A percentile compares a stretch with the other conserved stretches of the same genome.
Conservation (phyloP, 2,329 filamentous ascomycete genomes). For the Clarireedia homoeocarpa region DNA sequence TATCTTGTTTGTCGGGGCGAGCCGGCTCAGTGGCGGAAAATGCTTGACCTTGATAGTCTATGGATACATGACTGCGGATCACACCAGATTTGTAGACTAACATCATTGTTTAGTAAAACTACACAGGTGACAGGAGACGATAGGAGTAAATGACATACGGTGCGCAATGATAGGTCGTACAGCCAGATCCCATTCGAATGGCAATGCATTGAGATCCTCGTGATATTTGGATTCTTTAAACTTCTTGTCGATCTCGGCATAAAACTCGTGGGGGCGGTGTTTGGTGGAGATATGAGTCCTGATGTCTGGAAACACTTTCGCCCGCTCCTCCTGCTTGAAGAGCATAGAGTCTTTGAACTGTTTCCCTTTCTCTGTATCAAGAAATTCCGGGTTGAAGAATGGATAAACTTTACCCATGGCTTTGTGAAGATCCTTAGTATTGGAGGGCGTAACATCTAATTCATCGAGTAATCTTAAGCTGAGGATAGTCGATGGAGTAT, state of each 20-base stretch:
- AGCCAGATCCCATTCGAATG: slow-evolving; percentile 34
- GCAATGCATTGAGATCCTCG: slow-evolving; percentile 26
- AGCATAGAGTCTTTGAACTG: slow-evolving; percentile 32
- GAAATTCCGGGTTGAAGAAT: slow-evolving; percentile 34
- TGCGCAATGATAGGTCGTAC: slow-evolving; percentile 36
- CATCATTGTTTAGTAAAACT: background rate
- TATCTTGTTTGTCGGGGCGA: slow-evolving; percentile 30
- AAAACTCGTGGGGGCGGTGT: slow-evolving; percentile 31
- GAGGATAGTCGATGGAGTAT: slow-evolving; percentile 11
- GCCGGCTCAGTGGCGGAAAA: slow-evolving; percentile 32
- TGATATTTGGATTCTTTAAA: slow-evolving; percentile 16
- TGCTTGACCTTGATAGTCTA: slow-evolving; percentile 30
- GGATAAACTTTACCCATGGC: slow-evolving; percentile 32
- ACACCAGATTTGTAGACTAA: slow-evolving; percentile 40
- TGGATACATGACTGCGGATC: slow-evolving; percentile 29
- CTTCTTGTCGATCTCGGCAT: slow-evolving; percentile 24
- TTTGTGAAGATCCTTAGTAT: slow-evolving; percentile 30
- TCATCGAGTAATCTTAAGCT: slow-evolving; percentile 30
- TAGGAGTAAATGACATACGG: slow-evolving; percentile 17
- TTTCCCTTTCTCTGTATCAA: slow-evolving; percentile 29
- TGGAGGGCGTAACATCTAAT: slow-evolving; percentile 18
- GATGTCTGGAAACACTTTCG: slow-evolving; percentile 31
- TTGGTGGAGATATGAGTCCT: slow-evolving; percentile 33
- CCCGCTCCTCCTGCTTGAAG: slow-evolving; percentile 34
- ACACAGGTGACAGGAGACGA: background rate